Base-by-base conservation (phyloP, 129 eudicot genomes). In the Arctium lappa region DNA sequence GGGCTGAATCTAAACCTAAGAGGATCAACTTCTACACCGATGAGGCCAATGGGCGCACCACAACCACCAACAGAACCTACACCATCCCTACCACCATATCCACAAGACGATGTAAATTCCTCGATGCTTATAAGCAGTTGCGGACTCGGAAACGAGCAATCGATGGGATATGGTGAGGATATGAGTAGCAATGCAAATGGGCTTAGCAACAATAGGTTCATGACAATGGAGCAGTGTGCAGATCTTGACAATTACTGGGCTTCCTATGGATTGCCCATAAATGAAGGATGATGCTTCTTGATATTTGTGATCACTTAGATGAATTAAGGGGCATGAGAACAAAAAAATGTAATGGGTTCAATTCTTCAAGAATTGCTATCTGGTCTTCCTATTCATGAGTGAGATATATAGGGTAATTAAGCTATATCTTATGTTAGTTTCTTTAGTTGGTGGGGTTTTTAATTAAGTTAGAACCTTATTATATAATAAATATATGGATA, bases 1-100 rank as follows among this genome's bases (percentile, higher is more conserved):
- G 89, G 89, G 46, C 66, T 86, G 74, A 86, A 86, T 74, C 72
- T 86, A 73, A 86, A 86, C 62, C 86, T 86, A 29, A 79, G 89
- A 62, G 89, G 89, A 39, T 86, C 89, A 73, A 81, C 88, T 37
- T 34, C 83, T 62, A 62, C 86, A 3, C 87, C 75, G 1, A 73
- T 84, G 77, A 79, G 87, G 80, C 84, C 80, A 48, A 73, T 29
- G 38, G 5, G 73, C 32, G 12, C 30, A 29, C 78, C 50, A 71
- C 84, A 22, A 66, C 80, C 6, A 29, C 66, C 27, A 22, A 22
- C 27, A 22, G 27, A 22, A 22, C 27, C 27, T 22, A 22, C 77
- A 6, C 70, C 75, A 72, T 50, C 75, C n/a, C 81, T 46, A 29
- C 86, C 53, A 66, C 42, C 79, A 16, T 83, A 73, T 3, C 40